Conservation (phyloP, 768 basidiomycete genomes). For the Hydnomerulius pinastri region DNA sequence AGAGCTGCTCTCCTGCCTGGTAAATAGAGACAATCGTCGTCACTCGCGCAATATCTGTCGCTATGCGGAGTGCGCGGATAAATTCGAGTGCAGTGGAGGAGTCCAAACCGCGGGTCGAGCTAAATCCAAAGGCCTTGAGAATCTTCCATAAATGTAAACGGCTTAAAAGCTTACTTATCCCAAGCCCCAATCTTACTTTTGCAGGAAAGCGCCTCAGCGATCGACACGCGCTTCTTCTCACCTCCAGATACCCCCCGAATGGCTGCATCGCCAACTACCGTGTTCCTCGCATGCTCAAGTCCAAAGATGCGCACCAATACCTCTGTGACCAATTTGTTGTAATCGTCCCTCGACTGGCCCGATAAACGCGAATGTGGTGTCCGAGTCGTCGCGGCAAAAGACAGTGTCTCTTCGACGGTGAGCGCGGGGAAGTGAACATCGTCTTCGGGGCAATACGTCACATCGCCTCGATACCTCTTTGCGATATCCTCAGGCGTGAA, state of each 20-base stretch:
- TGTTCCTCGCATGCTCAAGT: conserved; percentile 68
- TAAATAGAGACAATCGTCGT: conserved; percentile 82
- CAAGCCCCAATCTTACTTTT: conserved; percentile 66
- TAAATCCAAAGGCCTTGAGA: conserved; percentile 27
- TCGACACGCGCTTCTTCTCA: conserved; percentile 82
- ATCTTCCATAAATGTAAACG: no score
- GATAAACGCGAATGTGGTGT: conserved; percentile 34
- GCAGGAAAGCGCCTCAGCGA: conserved; percentile 67
- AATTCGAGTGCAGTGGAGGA: conserved; percentile 76
- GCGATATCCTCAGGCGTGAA: conserved; percentile 45
- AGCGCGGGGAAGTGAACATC: conserved; percentile 55
- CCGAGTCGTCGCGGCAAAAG: conserved; percentile 55
- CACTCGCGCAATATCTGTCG: conserved; percentile 54
- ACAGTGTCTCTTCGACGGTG: conserved; percentile 47
- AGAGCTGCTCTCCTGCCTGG: conserved; percentile 75
- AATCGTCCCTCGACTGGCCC: conserved; percentile 28
- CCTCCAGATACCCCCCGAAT: conserved; percentile 77
- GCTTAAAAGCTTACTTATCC: conserved; percentile 69
- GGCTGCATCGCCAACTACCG: conserved; percentile 75
- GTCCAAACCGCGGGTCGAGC: conserved; percentile 66
- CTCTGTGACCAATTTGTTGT: conserved; percentile 36
- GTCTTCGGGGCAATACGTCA: conserved; percentile 43
- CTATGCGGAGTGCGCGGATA: conserved; percentile 61
- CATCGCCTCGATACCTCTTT: conserved; percentile 48
- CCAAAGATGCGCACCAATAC: conserved; percentile 72